A percentile compares a stretch with the other conserved stretches of the same genome.
Conservation (phyloP, 2,329 filamentous ascomycete genomes). For the Aspergillus tanneri region DNA sequence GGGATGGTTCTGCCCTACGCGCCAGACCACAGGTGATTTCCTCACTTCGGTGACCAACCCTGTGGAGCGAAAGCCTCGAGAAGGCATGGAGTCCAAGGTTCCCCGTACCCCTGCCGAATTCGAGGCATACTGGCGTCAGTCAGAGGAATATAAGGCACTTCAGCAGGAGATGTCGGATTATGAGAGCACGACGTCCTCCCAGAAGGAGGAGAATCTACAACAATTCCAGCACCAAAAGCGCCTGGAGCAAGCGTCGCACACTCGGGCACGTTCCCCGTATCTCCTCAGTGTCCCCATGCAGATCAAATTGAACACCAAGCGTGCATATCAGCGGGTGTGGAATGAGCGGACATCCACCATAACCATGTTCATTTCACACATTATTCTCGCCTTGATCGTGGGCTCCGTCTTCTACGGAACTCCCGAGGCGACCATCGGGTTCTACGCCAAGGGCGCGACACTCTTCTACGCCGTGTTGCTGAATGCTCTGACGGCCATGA, state of each 20-base stretch:
- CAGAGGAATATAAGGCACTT: conserved; percentile 45
- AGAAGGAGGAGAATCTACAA: conserved; percentile 31
- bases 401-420: conserved; percentile 78
- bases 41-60: conserved; percentile 67
- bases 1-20: conserved; percentile 64
- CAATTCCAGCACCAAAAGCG: conserved; percentile 37
- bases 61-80: conserved; percentile 52
- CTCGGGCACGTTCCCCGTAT: conserved; percentile 70
- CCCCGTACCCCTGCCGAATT: conserved; percentile 70
- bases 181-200: conserved; percentile 27
- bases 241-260: conserved; percentile 39
- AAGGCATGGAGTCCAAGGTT: conserved; percentile 60
- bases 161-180: conserved; percentile 42
- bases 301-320: conserved; percentile 72
- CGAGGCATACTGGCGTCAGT: conserved; percentile 55
- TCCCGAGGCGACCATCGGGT: conserved; percentile 61
- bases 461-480: conserved; percentile 84
- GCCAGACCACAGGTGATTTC: conserved; percentile 68
- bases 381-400: conserved; percentile 72
- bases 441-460: conserved; percentile 72
- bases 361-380: conserved; percentile 63
- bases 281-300: conserved; percentile 73
- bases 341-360: conserved; percentile 73
- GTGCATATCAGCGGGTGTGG: conserved; percentile 71
- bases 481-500: conserved; percentile 67